Base-by-base conservation (phyloP, 2,329 filamentous ascomycete genomes). In the Xylaria sp. region DNA sequence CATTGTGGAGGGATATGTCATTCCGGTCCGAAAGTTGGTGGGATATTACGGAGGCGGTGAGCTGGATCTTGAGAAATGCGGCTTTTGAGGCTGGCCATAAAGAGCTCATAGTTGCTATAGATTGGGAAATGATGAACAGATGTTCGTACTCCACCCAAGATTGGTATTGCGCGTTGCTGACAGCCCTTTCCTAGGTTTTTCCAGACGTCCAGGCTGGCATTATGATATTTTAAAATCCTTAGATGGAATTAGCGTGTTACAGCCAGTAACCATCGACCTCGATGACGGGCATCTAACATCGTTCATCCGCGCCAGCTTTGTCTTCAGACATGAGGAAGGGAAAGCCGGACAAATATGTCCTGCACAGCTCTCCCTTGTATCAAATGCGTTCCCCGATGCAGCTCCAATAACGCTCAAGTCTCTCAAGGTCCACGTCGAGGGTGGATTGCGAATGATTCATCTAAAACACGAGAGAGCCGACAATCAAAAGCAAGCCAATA, bases 101-200 rank as follows among this genome's bases (percentile, higher is more conserved):
- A 8, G 82, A 85, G 54, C 76, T 88, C 29, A 79, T 89, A 8
- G 75, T 90, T 35, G 80, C 85, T 27, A 83, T 88, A 52, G 86
- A 89, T 69, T 89, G 88, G 85, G 87, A 90, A 70, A 76, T 90
- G 44, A 78, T 89, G 72, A 80, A 85, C 60, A 81, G 75, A 44
- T 79, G 86, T 87, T 75, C 72, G 84, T 52, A 6, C n/a, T 23
- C 15, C 37, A 31, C 37, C 25, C 23, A 6, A 51, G 7, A 19
- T 38, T 17, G 15, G n/a, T 5, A 31, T 37, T 40, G 11, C 17
- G 40, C 19, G 4, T 21, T n/a, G 27, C 23, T 67, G 29, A 48
- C 69, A 75, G 59, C 73, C 60, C 31, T 40, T 58, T 41, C 46
- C 37, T 5, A 87, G 86, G 76, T 52, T 89, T 87, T 69, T 77